Evolutionary conservation across 495 filamentous ascomycete genomes (phyloP).

Genomic region (Pseudotulostoma volvatum): DNA sequence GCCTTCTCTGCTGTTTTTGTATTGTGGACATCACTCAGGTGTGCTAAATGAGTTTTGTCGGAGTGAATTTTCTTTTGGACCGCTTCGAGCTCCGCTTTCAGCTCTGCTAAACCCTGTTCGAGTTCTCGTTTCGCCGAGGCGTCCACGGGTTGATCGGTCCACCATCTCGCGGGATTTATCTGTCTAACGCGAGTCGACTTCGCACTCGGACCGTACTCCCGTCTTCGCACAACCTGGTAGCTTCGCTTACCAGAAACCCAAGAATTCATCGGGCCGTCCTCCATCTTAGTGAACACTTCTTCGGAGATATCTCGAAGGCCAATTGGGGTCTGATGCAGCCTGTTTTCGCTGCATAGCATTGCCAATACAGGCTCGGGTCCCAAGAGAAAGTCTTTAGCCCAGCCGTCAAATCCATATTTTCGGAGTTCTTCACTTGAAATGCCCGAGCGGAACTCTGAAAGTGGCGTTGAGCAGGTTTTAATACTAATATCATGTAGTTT

Average conservation of each 20-base stretch:
- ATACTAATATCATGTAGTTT: conserved; percentile 50
- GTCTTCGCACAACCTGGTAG: conserved; percentile 44
- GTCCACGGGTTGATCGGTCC: conserved; percentile 68
- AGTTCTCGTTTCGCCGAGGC: conserved; percentile 36
- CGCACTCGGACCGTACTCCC: conserved; percentile 58
- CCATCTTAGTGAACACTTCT: conserved; percentile 43
- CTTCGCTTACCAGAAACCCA: conserved; percentile 47
- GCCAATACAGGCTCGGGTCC: conserved; percentile 75
- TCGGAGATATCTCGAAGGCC: conserved; percentile 43
- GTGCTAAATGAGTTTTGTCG: conserved; percentile 22
- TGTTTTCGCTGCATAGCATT: conserved; percentile 60
- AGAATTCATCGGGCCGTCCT: conserved; percentile 31
- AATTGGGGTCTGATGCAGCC: conserved; percentile 51
- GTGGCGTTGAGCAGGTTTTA: conserved; percentile 31
- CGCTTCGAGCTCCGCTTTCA: conserved; percentile 26
- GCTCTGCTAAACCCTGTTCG: conserved; percentile 23
- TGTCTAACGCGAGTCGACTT: conserved; percentile 43
- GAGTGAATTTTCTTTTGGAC: conserved; percentile 18
- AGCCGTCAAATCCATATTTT: conserved; percentile 57
- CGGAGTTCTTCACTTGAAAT: conserved; percentile 38
- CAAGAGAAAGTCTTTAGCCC: conserved; percentile 55
- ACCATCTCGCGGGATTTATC: conserved; percentile 40
- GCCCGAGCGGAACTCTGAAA: conserved; percentile 36
- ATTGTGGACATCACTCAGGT: conserved; percentile 13
- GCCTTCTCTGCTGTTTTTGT: conserved; percentile 24